phyloP scores from a whole-genome alignment of 2,329 filamentous ascomycete genomes.

The Trichoderma breve region DNA sequence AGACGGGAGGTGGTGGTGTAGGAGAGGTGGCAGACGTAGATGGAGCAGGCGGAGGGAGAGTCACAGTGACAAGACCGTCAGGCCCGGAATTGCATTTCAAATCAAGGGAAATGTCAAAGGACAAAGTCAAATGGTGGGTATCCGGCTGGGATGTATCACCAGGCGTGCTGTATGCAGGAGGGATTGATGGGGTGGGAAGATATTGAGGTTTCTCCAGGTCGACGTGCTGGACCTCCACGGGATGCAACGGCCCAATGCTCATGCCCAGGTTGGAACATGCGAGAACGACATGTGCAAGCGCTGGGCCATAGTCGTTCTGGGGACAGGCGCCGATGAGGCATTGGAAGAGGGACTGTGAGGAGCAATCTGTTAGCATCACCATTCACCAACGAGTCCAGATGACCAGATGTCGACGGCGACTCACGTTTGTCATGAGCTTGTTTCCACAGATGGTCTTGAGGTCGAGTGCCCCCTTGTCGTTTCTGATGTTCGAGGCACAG shows the following conservation, averaged over 20 bases:
- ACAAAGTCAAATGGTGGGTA: conserved; percentile 13
- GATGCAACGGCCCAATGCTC: conserved; percentile 31
- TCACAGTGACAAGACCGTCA: conserved; percentile 32
- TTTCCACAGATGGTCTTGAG: conserved; percentile 25
- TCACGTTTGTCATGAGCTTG: conserved; percentile 15
- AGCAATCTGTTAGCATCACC: neutral
- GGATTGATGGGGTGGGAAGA: neutral
- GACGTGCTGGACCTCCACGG: conserved; percentile 29
- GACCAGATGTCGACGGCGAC: neutral
- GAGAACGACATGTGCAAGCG: conserved; percentile 29
- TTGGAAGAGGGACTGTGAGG: conserved; percentile 31
- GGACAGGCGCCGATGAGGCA: conserved; percentile 33
- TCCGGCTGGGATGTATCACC: neutral
- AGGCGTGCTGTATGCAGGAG: conserved; percentile 7
- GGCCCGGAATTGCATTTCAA: conserved; percentile 32
- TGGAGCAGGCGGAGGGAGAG: neutral
- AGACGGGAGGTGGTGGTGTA: neutral
- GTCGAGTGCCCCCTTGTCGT: conserved; percentile 20
- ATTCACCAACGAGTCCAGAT: neutral
- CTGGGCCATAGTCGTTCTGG: conserved; percentile 30
- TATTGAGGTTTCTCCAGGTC: conserved; percentile 19
- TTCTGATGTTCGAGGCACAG: conserved; percentile 24
- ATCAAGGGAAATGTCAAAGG: conserved; percentile 28
- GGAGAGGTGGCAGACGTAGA: neutral
- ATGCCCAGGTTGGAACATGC: conserved; percentile 30